These are phyloP conservation scores for Nothophaeocryptopus gaeumannii DNA, from an alignment of 2,329 filamentous ascomycete genomes.

Conservation along the genomic window DNA sequence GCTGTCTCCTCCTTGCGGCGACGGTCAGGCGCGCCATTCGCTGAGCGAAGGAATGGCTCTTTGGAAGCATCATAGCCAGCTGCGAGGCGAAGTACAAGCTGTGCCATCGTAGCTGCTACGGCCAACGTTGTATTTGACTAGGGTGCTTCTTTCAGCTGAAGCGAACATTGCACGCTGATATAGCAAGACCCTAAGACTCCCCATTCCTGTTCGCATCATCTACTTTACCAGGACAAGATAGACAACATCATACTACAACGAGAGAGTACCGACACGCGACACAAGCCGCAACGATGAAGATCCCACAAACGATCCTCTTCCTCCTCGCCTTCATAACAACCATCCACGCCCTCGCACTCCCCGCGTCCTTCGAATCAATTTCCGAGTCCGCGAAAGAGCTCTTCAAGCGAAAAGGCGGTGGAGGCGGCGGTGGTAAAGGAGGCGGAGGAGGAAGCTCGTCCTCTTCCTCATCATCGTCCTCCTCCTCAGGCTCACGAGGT, in stretches of 20 bases:
- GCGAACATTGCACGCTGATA: no score
- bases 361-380: constrained; percentile 32
- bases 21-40: no score
- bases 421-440: constrained; percentile 44
- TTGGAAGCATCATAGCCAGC: no score
- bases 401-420: constrained; percentile 49
- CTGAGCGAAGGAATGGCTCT: no score
- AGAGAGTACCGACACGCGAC: neutral
- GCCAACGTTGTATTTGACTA: no score
- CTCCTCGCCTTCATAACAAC: constrained; percentile 32
- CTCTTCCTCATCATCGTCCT: constrained; percentile 20
- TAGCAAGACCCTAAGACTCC: no score
- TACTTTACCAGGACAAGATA: no score
- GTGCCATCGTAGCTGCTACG: no score
- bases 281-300: constrained; percentile 27
- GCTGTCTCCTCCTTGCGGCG: no score
- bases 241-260: neutral
- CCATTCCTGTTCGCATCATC: no score
- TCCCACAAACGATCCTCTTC: constrained; percentile 28
- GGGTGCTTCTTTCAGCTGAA: no score
- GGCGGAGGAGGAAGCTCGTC: constrained; percentile 35
- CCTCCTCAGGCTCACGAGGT: constrained; percentile 15
- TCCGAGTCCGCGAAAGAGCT: constrained; percentile 33
- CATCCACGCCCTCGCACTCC: constrained; percentile 33
- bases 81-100: no score